Evolutionary conservation across 2,329 filamentous ascomycete genomes (phyloP).

Genomic region (Metarhizium robertsii): DNA sequence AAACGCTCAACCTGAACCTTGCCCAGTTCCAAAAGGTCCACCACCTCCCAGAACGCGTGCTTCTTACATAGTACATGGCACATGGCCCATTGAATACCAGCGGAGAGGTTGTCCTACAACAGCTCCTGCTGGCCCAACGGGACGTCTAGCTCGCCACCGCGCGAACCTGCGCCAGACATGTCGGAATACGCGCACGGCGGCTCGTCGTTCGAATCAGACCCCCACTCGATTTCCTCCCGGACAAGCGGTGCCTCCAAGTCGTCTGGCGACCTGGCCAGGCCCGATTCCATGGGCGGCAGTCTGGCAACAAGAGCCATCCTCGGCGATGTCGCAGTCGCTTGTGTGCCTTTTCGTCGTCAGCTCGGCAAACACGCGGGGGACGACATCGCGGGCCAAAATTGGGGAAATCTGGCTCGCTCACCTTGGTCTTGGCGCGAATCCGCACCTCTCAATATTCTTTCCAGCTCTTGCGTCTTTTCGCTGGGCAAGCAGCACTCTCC

Average conservation of each 20-base stretch:
- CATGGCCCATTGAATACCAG: slow-evolving; percentile 17
- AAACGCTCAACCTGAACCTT: slow-evolving; percentile 14
- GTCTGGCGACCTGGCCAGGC: neutral
- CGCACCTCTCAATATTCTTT: neutral
- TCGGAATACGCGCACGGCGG: neutral
- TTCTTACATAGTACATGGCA: slow-evolving; percentile 12
- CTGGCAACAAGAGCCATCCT: neutral
- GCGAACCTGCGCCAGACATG: neutral
- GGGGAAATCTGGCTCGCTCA: neutral
- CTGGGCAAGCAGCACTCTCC: neutral
- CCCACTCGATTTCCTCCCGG: slow-evolving; percentile 9
- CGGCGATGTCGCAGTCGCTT: neutral
- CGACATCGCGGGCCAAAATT: neutral
- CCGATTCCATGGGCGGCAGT: neutral
- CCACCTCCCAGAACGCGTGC: slow-evolving; percentile 12
- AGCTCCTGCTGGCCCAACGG: neutral
- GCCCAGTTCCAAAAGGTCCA: slow-evolving; percentile 11
- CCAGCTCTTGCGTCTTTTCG: neutral
- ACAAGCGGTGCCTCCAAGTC: slow-evolving; percentile 1
- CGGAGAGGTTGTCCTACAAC: slow-evolving; percentile 15
- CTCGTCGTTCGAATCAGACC: slow-evolving; percentile 1
- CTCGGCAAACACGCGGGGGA: neutral
- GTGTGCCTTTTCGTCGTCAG: slow-evolving; percentile 1
- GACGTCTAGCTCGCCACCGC: neutral
- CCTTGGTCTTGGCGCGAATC: neutral